These are phyloP conservation scores for Dioscorea dumetorum DNA, from an alignment of 106 monocot species.

Conservation along the genomic window DNA sequence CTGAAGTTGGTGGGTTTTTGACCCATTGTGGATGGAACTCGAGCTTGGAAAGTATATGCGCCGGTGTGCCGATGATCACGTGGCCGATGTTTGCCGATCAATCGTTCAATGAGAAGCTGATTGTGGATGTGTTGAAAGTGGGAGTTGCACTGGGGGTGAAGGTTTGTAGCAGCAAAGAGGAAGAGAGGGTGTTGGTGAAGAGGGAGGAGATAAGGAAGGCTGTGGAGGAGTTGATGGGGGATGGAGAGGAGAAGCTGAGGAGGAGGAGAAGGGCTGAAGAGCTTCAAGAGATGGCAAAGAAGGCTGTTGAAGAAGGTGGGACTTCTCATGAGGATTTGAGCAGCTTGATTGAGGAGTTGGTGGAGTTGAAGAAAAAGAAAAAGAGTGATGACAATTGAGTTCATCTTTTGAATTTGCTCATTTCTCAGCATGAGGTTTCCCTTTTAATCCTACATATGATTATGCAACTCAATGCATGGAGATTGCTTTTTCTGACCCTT, in stretches of 20 bases:
- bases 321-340: constrained; percentile 11
- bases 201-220: neutral
- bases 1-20: too few species aligned
- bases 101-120: constrained; percentile 20
- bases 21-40: too few species aligned
- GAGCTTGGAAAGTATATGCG: too few species aligned
- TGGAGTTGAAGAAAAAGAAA: too few species aligned
- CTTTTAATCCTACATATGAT: too few species aligned
- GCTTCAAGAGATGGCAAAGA: constrained; percentile 9
- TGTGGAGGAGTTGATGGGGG: constrained; percentile 12
- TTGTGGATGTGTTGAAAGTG: constrained; percentile 15
- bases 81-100: too few species aligned
- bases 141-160: constrained; percentile 8
- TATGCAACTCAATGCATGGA: too few species aligned
- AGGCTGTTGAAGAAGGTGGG: constrained; percentile 26
- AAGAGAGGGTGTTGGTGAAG: neutral
- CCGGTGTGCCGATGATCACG: too few species aligned
- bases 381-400: too few species aligned
- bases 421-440: too few species aligned
- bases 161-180: neutral
- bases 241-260: constrained; percentile 10
- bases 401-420: too few species aligned
- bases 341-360: constrained; percentile 7
- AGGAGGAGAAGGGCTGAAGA: constrained; percentile 19
- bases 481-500: too few species aligned